Evolutionary conservation across 2,329 filamentous ascomycete species (phyloP).

Genomic region (Fusarium tanahbumbuense): DNA sequence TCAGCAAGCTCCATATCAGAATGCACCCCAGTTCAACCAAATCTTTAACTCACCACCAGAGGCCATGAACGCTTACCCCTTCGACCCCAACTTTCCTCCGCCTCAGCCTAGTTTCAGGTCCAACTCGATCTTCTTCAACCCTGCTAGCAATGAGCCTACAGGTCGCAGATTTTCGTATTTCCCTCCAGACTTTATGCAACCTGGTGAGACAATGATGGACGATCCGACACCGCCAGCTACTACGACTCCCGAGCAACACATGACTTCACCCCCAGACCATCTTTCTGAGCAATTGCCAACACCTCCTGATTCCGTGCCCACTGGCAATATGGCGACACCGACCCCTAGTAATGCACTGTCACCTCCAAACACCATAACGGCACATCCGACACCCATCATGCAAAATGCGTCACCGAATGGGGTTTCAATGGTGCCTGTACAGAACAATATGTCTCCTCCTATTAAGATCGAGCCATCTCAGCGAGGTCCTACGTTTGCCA

Average conservation of each 20-base stretch:
- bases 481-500: conserved; percentile 53
- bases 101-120: conserved; percentile 70
- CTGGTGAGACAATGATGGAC: conserved; percentile 50
- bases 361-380: conserved; percentile 51
- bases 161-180: conserved; percentile 73
- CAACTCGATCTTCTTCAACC: conserved; percentile 73
- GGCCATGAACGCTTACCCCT: conserved; percentile 60
- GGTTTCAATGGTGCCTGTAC: conserved; percentile 36
- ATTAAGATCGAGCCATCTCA: conserved; percentile 45
- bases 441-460: conserved; percentile 50
- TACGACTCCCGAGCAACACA: conserved; percentile 45
- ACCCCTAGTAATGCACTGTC: conserved; percentile 53
- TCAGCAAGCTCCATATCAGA: conserved; percentile 56
- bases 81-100: conserved; percentile 57
- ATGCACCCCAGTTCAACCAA: conserved; percentile 67
- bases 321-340: conserved; percentile 47
- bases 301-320: conserved; percentile 57
- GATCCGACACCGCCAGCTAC: conserved; percentile 52
- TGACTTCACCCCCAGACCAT: conserved; percentile 47
- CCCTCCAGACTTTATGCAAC: conserved; percentile 64
- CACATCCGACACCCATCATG: conserved; percentile 47
- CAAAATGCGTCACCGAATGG: conserved; percentile 46
- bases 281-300: conserved; percentile 55
- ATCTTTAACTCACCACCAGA: conserved; percentile 69
- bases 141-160: conserved; percentile 63